These are phyloP conservation scores for Russula dissimulans DNA, from an alignment of 768 basidiomycete species.

Conservation along the genomic window DNA sequence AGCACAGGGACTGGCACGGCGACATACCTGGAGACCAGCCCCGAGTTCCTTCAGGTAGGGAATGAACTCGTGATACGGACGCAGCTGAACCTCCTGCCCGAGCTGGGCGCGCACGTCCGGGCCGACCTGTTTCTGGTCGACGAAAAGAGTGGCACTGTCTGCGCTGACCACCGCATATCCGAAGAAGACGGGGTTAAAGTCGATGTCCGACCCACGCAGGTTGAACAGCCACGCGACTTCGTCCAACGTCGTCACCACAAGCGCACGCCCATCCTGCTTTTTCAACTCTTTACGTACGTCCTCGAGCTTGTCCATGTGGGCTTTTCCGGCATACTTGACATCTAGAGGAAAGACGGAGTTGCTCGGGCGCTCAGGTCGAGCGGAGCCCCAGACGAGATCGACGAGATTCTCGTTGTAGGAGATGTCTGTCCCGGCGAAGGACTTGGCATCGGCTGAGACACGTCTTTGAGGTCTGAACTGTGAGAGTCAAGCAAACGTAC, in stretches of 20 bases:
- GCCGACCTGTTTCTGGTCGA: constrained; percentile 43
- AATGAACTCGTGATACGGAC: constrained; percentile 63
- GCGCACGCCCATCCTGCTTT: constrained; percentile 56
- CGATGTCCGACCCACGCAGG: constrained; percentile 85
- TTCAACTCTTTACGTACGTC: constrained; percentile 54
- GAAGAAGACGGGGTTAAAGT: constrained; percentile 90
- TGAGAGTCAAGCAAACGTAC: constrained; percentile 29
- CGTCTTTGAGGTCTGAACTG: neutral
- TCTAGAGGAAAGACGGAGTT: constrained; percentile 62
- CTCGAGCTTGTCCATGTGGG: constrained; percentile 56
- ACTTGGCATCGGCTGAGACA: constrained; percentile 51
- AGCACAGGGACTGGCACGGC: neutral
- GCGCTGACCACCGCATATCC: constrained; percentile 74
- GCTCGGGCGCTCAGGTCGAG: constrained; percentile 59
- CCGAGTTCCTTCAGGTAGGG: constrained; percentile 47
- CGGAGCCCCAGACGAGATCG: constrained; percentile 63
- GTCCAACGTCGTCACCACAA: constrained; percentile 83
- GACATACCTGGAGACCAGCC: constrained; percentile 21
- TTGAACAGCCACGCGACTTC: constrained; percentile 95
- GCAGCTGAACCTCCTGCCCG: constrained; percentile 50
- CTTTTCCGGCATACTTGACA: constrained; percentile 66
- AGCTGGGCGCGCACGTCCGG: constrained; percentile 45
- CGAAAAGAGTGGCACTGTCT: constrained; percentile 53
- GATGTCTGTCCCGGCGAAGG: constrained; percentile 47
- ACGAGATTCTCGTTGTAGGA: constrained; percentile 70